Conservation (phyloP, 73 alveolate genomes). For the Effrenium voratum region DNA sequence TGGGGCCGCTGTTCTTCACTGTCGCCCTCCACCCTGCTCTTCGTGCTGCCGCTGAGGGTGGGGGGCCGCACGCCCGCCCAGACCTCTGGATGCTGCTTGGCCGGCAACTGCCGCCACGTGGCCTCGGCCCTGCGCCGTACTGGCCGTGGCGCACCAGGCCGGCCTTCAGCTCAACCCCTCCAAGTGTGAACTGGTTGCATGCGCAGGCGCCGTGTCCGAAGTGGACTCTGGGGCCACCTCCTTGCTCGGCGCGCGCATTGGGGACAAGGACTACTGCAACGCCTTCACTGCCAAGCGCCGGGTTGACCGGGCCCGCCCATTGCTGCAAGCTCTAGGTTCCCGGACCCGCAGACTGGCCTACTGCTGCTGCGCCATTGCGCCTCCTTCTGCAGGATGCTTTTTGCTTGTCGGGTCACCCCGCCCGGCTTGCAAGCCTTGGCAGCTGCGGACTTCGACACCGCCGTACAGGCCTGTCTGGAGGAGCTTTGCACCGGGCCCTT, state of each 20-base stretch:
- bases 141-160: too few species aligned
- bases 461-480: conserved; percentile 9
- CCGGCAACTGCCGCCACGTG: too few species aligned
- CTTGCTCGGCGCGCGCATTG: not conserved
- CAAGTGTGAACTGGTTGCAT: too few species aligned
- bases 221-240: not conserved
- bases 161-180: too few species aligned
- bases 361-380: conserved; percentile 20
- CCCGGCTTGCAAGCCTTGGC: not conserved
- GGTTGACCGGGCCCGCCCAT: not conserved
- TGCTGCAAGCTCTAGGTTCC: not conserved
- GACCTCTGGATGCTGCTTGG: too few species aligned
- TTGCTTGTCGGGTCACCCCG: conserved; percentile 15
- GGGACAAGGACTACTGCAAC: not conserved
- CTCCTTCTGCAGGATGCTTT: not conserved
- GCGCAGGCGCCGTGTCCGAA: too few species aligned
- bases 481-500: not conserved
- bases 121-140: too few species aligned
- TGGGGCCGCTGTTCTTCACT: not conserved
- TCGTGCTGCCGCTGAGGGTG: not conserved
- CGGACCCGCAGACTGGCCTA: conserved; percentile 23
- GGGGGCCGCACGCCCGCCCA: too few species aligned
- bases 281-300: not conserved
- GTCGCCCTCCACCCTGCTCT: not conserved
- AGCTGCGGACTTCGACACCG: not conserved